These are phyloP conservation scores for Aureobasidium sp. DNA, from an alignment of 2,329 filamentous ascomycete species.

Conservation along the genomic window DNA sequence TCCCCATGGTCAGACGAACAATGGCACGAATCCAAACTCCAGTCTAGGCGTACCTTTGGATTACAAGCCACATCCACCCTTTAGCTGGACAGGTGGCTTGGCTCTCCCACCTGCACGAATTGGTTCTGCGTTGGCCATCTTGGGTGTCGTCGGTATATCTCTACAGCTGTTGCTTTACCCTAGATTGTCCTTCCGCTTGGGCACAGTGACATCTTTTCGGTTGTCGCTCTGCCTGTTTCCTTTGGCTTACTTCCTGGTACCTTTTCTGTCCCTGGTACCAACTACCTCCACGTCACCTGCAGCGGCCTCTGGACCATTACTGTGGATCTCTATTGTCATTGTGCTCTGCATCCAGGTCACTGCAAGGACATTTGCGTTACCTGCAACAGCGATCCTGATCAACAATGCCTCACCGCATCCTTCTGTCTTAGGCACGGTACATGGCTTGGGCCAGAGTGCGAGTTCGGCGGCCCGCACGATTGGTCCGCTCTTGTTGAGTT, in stretches of 20 bases:
- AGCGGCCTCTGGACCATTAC: constrained; percentile 31
- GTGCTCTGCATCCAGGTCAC: constrained; percentile 38
- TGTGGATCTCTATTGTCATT: constrained; percentile 37
- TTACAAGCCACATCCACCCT: constrained; percentile 31
- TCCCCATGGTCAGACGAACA: constrained; percentile 9
- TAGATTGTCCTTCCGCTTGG: constrained; percentile 32
- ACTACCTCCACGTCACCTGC: constrained; percentile 31
- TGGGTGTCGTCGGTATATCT: constrained; percentile 39
- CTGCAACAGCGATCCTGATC: constrained; percentile 50
- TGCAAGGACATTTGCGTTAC: constrained; percentile 45
- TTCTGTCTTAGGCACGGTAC: constrained; percentile 48
- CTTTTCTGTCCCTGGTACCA: constrained; percentile 36
- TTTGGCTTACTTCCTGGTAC: constrained; percentile 35
- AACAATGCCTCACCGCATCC: constrained; percentile 54
- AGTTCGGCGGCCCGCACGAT: constrained; percentile 46
- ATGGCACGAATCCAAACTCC: constrained; percentile 22
- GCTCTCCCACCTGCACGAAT: constrained; percentile 40
- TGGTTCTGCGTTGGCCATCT: constrained; percentile 39
- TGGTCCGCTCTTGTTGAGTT: constrained; percentile 46
- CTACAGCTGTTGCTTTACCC: constrained; percentile 42
- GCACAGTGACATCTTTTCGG: constrained; percentile 35
- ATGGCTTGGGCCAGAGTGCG: constrained; percentile 51
- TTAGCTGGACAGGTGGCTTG: constrained; percentile 42
- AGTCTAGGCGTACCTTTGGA: constrained; percentile 32
- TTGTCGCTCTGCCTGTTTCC: constrained; percentile 38